These are phyloP conservation scores for Colletotrichum theobromicola DNA, from an alignment of 2,329 filamentous ascomycete species.

Conservation along the genomic window DNA sequence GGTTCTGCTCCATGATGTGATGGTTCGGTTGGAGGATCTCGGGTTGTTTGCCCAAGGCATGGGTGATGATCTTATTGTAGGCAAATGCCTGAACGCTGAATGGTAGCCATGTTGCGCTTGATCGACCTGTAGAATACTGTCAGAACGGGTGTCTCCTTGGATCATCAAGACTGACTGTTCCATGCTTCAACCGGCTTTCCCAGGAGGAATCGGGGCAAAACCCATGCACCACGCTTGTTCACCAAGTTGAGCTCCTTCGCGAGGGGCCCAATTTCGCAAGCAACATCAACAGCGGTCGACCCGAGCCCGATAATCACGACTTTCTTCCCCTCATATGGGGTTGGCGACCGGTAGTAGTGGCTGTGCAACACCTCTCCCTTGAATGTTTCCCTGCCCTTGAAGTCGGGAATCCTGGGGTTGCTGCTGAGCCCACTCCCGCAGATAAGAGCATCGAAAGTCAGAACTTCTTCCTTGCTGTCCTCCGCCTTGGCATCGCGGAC, in stretches of 20 bases:
- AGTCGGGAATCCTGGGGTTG: conserved; percentile 34
- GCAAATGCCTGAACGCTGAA: conserved; percentile 29
- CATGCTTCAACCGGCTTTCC: conserved; percentile 39
- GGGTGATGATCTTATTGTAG: conserved; percentile 33
- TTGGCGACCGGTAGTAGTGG: conserved; percentile 38
- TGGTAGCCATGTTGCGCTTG: conserved; percentile 33
- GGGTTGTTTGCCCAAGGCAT: conserved; percentile 35
- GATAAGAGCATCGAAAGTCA: conserved; percentile 38
- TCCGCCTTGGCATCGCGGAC: conserved; percentile 21
- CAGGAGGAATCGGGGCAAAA: conserved; percentile 40
- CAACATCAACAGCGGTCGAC: conserved; percentile 42
- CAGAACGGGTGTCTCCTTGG: neutral
- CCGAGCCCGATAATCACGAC: conserved; percentile 42
- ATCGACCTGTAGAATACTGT: conserved; percentile 23
- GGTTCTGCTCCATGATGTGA: conserved; percentile 36
- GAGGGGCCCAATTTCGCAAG: conserved; percentile 37
- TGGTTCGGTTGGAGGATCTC: conserved; percentile 36
- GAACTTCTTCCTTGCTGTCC: conserved; percentile 22
- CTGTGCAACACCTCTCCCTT: conserved; percentile 40
- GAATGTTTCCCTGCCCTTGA: conserved; percentile 35
- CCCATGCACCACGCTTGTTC: conserved; percentile 41
- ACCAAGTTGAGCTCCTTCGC: conserved; percentile 40
- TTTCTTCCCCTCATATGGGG: conserved; percentile 37
- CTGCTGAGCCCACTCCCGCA: conserved; percentile 36
- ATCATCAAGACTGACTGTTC: conserved; percentile 31